These are phyloP conservation scores for Alternaria sp. DNA, from an alignment of 2,329 filamentous ascomycete species.

Conservation along the genomic window DNA sequence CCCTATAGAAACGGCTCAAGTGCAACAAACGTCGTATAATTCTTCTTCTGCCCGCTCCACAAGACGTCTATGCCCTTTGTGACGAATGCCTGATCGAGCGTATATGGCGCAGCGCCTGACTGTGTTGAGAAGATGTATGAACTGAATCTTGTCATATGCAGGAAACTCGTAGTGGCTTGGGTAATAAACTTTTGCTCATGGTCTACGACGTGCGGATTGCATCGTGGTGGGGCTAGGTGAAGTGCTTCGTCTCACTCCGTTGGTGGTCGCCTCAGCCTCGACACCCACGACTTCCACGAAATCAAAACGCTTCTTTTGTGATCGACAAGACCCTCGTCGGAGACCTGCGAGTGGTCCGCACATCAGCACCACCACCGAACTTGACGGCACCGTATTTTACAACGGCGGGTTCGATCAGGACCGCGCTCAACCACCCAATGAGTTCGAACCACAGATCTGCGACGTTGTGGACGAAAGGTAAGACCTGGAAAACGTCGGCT, in stretches of 20 bases:
- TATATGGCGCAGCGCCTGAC: background rate
- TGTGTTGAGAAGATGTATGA: background rate
- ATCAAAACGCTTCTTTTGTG: background rate
- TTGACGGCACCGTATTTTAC: background rate
- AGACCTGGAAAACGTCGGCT: background rate
- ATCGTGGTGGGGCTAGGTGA: conserved; percentile 4
- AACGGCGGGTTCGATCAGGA: background rate
- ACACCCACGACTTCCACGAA: background rate
- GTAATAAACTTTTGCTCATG: background rate
- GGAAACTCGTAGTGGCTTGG: fast-evolving
- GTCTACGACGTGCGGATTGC: background rate
- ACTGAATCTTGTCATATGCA: background rate
- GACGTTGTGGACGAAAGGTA: background rate
- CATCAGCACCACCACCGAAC: too few relatives aligned
- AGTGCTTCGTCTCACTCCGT: background rate
- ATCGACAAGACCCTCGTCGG: background rate
- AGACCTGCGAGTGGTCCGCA: background rate
- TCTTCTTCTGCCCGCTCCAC: background rate
- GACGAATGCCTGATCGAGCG: too few relatives aligned
- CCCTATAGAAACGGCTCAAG: too few relatives aligned
- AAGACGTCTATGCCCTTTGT: background rate
- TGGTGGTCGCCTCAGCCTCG: background rate
- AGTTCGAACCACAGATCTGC: background rate
- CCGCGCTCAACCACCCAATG: background rate
- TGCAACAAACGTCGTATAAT: too few relatives aligned